Percentiles rank a stretch among this genome's conserved stretches.
phyloP scores from a whole-genome alignment of 768 basidiomycete genomes.

The Pulveroboletus sp. region DNA sequence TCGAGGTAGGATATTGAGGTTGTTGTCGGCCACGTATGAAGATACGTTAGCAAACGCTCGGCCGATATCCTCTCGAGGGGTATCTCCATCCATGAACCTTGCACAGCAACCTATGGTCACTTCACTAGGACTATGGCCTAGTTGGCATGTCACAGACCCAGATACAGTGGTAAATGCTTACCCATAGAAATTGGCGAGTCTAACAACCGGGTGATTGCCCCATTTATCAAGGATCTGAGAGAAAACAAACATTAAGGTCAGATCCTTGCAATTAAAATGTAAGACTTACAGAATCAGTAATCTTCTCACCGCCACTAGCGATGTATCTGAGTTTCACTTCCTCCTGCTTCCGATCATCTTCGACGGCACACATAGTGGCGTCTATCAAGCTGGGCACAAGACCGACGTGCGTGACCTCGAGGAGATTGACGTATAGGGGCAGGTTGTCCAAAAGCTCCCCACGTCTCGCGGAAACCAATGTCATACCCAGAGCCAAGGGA shows the following conservation, averaged over 20 bases:
- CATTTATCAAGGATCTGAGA: conserved; percentile 43
- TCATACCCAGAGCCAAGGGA: conserved; percentile 42
- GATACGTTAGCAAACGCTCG: conserved; percentile 34
- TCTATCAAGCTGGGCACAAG: conserved; percentile 54
- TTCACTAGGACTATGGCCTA: conserved; percentile 42
- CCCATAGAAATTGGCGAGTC: conserved; percentile 51
- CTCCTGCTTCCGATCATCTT: conserved; percentile 24
- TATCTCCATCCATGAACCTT: conserved; percentile 39
- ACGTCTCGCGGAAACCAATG: conserved; percentile 41
- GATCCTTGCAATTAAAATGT: not conserved
- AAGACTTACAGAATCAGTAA: conserved; percentile 44
- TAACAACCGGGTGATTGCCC: conserved; percentile 43
- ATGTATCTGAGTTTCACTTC: conserved; percentile 41
- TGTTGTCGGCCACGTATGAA: conserved; percentile 41
- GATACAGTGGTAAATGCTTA: conserved; percentile 6
- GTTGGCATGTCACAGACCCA: not conserved
- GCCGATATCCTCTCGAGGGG: conserved; percentile 44
- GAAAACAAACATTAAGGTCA: not conserved
- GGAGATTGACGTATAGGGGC: conserved; percentile 37
- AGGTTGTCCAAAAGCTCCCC: conserved; percentile 40
- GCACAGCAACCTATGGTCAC: conserved; percentile 52
- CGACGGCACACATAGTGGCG: conserved; percentile 35
- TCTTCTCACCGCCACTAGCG: conserved; percentile 52
- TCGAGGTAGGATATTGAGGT: conserved; percentile 41
- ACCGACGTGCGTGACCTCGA: conserved; percentile 47